These are phyloP conservation scores for Lentinula aciculospora DNA, from an alignment of 768 basidiomycete species.

Conservation along the genomic window DNA sequence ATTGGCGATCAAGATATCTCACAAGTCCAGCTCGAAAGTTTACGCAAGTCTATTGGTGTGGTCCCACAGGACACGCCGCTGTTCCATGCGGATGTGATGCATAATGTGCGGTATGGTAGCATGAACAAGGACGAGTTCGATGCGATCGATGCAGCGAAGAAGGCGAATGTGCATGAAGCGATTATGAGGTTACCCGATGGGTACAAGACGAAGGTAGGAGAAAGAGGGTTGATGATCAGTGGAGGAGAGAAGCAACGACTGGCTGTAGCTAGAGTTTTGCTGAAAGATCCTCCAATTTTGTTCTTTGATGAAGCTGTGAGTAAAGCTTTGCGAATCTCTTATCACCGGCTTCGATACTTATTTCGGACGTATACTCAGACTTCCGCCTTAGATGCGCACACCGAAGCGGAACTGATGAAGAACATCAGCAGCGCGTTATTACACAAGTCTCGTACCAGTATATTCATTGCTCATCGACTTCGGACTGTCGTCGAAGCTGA, in stretches of 20 bases:
- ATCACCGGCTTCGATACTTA: background rate
- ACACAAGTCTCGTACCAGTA: constrained; percentile 80
- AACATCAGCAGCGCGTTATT: constrained; percentile 81
- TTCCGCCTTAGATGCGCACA: constrained; percentile 91
- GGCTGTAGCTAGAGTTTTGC: constrained; percentile 86
- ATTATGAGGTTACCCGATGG: constrained; percentile 78
- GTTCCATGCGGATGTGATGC: constrained; percentile 93
- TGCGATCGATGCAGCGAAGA: constrained; percentile 75
- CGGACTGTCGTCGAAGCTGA: constrained; percentile 92
- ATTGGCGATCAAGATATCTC: constrained; percentile 87
- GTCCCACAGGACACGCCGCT: constrained; percentile 98
- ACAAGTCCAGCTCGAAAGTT: constrained; percentile 61
- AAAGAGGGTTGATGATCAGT: constrained; percentile 95
- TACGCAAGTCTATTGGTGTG: constrained; percentile 79
- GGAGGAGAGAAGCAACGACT: constrained; percentile 98
- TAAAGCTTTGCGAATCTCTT: constrained; percentile 12
- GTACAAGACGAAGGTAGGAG: constrained; percentile 89
- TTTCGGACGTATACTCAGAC: constrained; percentile 56
- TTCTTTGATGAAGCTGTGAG: constrained; percentile 98
- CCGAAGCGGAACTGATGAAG: constrained; percentile 91
- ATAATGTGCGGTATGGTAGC: constrained; percentile 92
- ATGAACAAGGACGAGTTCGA: constrained; percentile 86
- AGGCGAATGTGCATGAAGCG: constrained; percentile 84
- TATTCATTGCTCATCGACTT: constrained; percentile 94
- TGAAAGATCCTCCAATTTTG: constrained; percentile 93